Conservation (phyloP, 805 yeast genomes). For the Kuraishia hungarica region DNA sequence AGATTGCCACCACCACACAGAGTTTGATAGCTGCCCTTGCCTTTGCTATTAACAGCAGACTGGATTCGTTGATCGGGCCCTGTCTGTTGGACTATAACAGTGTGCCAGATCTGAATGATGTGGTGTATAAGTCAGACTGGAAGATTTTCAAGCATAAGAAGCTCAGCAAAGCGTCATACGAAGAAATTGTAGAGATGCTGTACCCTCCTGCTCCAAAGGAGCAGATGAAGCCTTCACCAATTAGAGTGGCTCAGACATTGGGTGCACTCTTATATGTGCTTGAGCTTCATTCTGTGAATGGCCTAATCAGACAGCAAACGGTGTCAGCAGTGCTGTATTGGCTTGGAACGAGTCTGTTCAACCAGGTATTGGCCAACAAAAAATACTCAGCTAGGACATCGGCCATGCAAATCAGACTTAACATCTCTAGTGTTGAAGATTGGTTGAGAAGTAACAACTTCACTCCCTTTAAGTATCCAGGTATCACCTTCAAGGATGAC, state of each 20-base stretch:
- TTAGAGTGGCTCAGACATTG: constrained; percentile 73
- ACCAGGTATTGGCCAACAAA: constrained; percentile 57
- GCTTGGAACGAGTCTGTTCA: constrained; percentile 66
- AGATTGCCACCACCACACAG: constrained; percentile 43
- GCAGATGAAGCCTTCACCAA: constrained; percentile 83
- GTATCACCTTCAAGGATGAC: constrained; percentile 13
- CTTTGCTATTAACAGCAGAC: constrained; percentile 54
- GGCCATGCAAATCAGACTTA: constrained; percentile 86
- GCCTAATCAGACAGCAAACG: constrained; percentile 69
- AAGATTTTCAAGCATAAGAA: constrained; percentile 37
- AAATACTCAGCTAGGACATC: constrained; percentile 70
- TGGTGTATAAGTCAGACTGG: constrained; percentile 67
- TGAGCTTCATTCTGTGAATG: constrained; percentile 73
- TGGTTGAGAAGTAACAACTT: constrained; percentile 77
- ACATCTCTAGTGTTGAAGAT: constrained; percentile 81
- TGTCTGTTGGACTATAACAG: constrained; percentile 70
- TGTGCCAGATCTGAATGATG: constrained; percentile 73
- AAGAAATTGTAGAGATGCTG: constrained; percentile 65
- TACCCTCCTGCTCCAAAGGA: constrained; percentile 80
- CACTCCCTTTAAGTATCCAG: constrained; percentile 28
- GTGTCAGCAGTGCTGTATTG: constrained; percentile 72
- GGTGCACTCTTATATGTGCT: constrained; percentile 85
- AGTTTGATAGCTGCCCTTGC: constrained; percentile 58
- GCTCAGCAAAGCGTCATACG: constrained; percentile 44
- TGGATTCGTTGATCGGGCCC: constrained; percentile 49